Base-by-base conservation (phyloP, 805 yeast genomes). In the Ogataea pignaliae region DNA sequence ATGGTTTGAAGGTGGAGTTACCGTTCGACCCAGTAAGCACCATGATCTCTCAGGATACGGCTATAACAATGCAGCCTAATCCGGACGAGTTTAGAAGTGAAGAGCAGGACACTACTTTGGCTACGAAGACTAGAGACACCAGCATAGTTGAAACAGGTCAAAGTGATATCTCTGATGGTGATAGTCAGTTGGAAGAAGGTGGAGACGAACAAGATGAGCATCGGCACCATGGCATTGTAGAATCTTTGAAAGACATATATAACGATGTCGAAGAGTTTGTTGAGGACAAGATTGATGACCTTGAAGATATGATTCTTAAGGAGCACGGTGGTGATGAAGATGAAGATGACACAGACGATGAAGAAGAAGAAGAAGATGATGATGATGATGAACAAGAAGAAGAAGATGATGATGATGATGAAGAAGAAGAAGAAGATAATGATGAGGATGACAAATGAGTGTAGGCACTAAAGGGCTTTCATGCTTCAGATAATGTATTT, bases 231-330 rank as follows among this genome's bases (percentile, higher is more conserved):
- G 36, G 42, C 16, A 11, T 48, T 13, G 40, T 49, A 30, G 53
- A 48, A 12, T 17, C 47, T 30, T 12, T 52, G 7, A 48, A 45
- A n/a, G 54, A 55, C 16, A 49, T 56, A 14, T 54, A 58, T 30
- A 61, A 48, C 10, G 44, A 50, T 10, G 28, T 54, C 33, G 47
- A 46, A 38, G 56, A 52, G 16, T 34, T 57, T 3, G 45, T 64
- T 39, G 65, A 57, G 17, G 55, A 57, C 3, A 34, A 60, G 3
- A 54, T 54, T 12, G 61, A 59, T 3, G 57, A 54, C 3, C 45
- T 60, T 10, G 60, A 59, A 33, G 65, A 7, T 21, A 21, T 21
- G 26, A 21, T 21, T 21, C 26, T 21, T 21, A 21, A 21, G 26
- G 26, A 21, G 26, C 26, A 61, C 8, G 41, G 55, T 29, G 35